Percentiles rank a stretch among this genome's conserved stretches.
These are phyloP conservation scores for Dictyostelium firmibasis DNA, from an alignment of 78 protist species.

Conservation along the genomic window DNA sequence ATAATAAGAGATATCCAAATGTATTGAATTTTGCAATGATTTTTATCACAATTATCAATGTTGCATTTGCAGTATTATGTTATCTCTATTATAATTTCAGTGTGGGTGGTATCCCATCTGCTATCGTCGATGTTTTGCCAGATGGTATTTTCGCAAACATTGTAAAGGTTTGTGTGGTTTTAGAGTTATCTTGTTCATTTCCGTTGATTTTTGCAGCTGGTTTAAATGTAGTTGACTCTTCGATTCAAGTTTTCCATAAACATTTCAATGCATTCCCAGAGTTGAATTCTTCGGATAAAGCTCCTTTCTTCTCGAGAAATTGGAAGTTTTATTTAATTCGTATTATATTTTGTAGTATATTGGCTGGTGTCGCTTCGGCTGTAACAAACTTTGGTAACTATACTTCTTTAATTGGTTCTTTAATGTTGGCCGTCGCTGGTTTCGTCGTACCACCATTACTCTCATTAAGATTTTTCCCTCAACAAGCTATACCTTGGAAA, in stretches of 20 bases:
- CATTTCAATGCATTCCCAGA: constrained; percentile 53
- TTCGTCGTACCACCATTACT: constrained; percentile 62
- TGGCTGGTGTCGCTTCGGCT: constrained; percentile 30
- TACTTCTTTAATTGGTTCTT: constrained; percentile 63
- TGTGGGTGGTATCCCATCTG: constrained; percentile 5
- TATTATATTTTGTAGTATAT: not conserved
- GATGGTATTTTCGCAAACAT: constrained; percentile 33
- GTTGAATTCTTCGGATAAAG: not conserved
- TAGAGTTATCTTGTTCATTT: constrained; percentile 48
- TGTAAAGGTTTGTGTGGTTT: constrained; percentile 20
- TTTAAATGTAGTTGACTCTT: constrained; percentile 48
- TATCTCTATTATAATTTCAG: constrained; percentile 40
- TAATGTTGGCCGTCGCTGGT: constrained; percentile 63
- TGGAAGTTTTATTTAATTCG: constrained; percentile 54
- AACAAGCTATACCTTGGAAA: not conserved
- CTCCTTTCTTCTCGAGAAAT: constrained; percentile 18
- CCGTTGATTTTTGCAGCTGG: constrained; percentile 69
- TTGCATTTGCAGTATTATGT: constrained; percentile 18
- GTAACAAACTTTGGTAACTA: constrained; percentile 28
- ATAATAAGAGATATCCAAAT: constrained; percentile 10
- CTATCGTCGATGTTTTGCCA: constrained; percentile 23
- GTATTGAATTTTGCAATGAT: constrained; percentile 51
- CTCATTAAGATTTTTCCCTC: constrained; percentile 8
- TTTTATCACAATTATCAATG: constrained; percentile 53
- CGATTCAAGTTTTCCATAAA: not conserved